A percentile compares a stretch with the other conserved stretches of the same genome.
Conservation (phyloP, 2,329 filamentous ascomycete genomes). For the Scedosporium boydii region DNA sequence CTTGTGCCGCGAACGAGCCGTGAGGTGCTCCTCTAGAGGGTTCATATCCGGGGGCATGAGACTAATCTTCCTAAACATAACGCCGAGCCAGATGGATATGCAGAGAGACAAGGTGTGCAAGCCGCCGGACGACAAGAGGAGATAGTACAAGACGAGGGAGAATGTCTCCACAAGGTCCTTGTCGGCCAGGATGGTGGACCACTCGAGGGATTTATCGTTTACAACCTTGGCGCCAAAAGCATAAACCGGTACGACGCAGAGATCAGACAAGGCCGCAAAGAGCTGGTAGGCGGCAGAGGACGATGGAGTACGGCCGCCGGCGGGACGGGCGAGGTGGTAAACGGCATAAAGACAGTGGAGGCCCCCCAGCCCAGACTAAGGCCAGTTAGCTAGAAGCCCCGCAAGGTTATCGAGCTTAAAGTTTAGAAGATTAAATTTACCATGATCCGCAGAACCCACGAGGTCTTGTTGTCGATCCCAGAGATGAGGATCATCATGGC, state of each 20-base stretch:
- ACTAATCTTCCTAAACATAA: constrained; percentile 75
- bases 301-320: constrained; percentile 61
- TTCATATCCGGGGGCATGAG: constrained; percentile 89
- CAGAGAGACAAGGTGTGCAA: constrained; percentile 62
- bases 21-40: constrained; percentile 78
- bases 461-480: constrained; percentile 51
- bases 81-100: constrained; percentile 64
- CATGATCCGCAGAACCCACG: constrained; percentile 68
- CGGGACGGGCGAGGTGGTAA: constrained; percentile 66
- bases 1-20: constrained; percentile 64
- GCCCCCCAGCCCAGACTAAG: constrained; percentile 64
- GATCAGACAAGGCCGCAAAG: constrained; percentile 68
- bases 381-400: background rate
- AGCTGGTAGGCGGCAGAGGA: constrained; percentile 85
- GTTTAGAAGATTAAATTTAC: constrained; percentile 40
- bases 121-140: constrained; percentile 51
- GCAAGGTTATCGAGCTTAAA: background rate
- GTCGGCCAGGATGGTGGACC: constrained; percentile 59
- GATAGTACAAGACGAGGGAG: constrained; percentile 58
- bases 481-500: constrained; percentile 70
- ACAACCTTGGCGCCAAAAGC: constrained; percentile 41
- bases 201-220: constrained; percentile 36
- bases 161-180: constrained; percentile 48
- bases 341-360: constrained; percentile 67
- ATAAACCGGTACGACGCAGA: constrained; percentile 45